phyloP scores from a whole-genome alignment of 2,329 filamentous ascomycete genomes.

The Colletotrichum zoysiae region DNA sequence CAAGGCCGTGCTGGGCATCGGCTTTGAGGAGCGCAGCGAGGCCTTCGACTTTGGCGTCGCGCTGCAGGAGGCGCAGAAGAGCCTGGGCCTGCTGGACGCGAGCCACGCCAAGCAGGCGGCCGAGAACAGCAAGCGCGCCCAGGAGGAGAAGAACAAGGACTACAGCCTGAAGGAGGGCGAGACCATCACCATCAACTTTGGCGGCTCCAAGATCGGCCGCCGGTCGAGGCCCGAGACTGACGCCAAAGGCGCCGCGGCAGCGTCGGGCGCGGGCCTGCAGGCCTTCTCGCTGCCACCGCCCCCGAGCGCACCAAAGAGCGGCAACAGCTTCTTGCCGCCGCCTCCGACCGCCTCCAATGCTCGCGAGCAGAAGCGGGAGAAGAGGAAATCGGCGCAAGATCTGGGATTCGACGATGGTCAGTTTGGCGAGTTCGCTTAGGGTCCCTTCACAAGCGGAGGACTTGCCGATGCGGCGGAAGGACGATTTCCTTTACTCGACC shows the following conservation, averaged over 20 bases:
- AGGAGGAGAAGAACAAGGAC: constrained; percentile 73
- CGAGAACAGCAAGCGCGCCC: constrained; percentile 52
- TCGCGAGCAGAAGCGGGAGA: constrained; percentile 70
- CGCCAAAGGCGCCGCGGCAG: constrained; percentile 37
- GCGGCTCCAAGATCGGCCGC: constrained; percentile 64
- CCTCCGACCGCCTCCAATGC: constrained; percentile 73
- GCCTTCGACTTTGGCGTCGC: constrained; percentile 89
- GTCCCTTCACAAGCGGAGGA: not conserved
- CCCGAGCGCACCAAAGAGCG: constrained; percentile 58
- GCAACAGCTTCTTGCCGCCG: constrained; percentile 65
- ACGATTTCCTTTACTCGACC: not conserved
- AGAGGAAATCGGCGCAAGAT: constrained; percentile 69
- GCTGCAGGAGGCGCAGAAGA: constrained; percentile 81
- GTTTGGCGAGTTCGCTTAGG: constrained; percentile 82
- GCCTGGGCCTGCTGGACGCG: constrained; percentile 70
- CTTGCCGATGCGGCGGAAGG: not conserved
- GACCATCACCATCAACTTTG: constrained; percentile 86
- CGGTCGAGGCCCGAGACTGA: constrained; percentile 52
- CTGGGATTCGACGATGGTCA: constrained; percentile 89
- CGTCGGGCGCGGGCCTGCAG: constrained; percentile 51
- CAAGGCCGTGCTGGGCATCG: constrained; percentile 85
- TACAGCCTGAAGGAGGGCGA: constrained; percentile 91
- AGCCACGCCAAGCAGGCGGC: constrained; percentile 51
- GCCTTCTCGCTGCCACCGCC: constrained; percentile 83
- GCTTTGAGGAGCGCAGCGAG: constrained; percentile 87